Base-by-base conservation (phyloP, 75 land plant genomes). In the Pseudotsuga menziesii region DNA sequence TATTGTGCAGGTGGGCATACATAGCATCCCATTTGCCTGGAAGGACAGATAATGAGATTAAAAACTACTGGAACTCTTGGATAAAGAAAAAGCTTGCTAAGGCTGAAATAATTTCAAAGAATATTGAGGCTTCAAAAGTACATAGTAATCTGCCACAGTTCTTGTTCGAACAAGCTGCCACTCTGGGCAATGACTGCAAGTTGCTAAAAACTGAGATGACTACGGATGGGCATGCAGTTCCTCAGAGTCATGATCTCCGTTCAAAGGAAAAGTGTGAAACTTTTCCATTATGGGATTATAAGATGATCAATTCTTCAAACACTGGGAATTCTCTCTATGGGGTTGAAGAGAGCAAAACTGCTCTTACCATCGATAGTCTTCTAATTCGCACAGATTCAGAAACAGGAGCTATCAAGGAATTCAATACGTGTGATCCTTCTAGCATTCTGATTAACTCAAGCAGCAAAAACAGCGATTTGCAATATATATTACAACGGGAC, bases 21-120 rank as follows among this genome's bases (percentile, higher is more conserved):
- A 69, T 69, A 39, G 72, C 72, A 41, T 69, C 72, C 25, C 72
- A 69, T 69, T 69, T 69, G 8, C 72, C 72, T 39, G 59, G 81
- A 70, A 84, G 88, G 54, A 86, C 88, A 72, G 88, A 86, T 70
- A 86, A 86, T 62, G 87, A 86, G 39, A 86, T 86, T 12, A 86
- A 86, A 77, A 86, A 86, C 61, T 87, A 86, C 69, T 86, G 88
- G 88, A 84, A 86, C 78, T 84, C 87, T 56, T 85, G 87, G 52
- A 84, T 86, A 79, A 86, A 86, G 87, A 86, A 86, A 64, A 86
- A 84, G 57, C 88, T 86, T 32, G 88, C 72, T 12, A 69, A 69
- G 48, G 72, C 72, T 69, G 72, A 69, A 23, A 39, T 20, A 69
- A 41, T 8, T 23, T 69, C 72, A 69, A 20, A 19, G 54, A 48